These are phyloP conservation scores for Lactarius deliciosus DNA, from an alignment of 768 basidiomycete species.

Conservation along the genomic window DNA sequence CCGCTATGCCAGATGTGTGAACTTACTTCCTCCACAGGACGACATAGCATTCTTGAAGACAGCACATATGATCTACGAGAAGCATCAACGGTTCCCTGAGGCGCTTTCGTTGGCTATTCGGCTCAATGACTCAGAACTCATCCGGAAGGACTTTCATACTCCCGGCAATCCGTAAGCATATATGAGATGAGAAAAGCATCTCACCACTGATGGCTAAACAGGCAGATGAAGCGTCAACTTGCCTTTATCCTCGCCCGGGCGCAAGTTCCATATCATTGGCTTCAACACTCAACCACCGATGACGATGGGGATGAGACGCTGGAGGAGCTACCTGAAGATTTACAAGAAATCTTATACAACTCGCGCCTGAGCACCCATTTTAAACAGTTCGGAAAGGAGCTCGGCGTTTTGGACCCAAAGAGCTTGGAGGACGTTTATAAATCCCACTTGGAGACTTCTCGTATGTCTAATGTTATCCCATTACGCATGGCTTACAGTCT, in stretches of 20 bases:
- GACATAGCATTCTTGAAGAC: conserved; percentile 86
- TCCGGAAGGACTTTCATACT: conserved; percentile 84
- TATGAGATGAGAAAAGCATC: not conserved
- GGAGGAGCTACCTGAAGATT: conserved; percentile 72
- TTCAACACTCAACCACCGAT: conserved; percentile 53
- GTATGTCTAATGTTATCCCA: conserved; percentile 43
- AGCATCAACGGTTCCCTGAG: conserved; percentile 86
- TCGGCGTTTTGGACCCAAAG: conserved; percentile 87
- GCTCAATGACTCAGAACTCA: conserved; percentile 73
- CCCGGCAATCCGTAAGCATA: conserved; percentile 79
- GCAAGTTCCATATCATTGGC: conserved; percentile 87
- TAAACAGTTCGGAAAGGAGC: conserved; percentile 89
- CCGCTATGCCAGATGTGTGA: conserved; percentile 63
- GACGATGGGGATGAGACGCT: conserved; percentile 56
- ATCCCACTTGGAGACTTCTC: conserved; percentile 86
- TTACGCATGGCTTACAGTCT: not conserved
- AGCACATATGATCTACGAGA: conserved; percentile 85
- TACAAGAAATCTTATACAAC: conserved; percentile 85
- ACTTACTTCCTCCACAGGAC: conserved; percentile 88
- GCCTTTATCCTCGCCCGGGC: conserved; percentile 92
- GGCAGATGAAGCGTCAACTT: conserved; percentile 91
- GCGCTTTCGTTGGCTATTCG: conserved; percentile 85
- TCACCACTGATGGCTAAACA: conserved; percentile 35
- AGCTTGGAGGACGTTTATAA: conserved; percentile 98
- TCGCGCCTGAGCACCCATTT: conserved; percentile 80